Conservation (phyloP, 257 asterid species). For the Leptodermis oblonga region DNA sequence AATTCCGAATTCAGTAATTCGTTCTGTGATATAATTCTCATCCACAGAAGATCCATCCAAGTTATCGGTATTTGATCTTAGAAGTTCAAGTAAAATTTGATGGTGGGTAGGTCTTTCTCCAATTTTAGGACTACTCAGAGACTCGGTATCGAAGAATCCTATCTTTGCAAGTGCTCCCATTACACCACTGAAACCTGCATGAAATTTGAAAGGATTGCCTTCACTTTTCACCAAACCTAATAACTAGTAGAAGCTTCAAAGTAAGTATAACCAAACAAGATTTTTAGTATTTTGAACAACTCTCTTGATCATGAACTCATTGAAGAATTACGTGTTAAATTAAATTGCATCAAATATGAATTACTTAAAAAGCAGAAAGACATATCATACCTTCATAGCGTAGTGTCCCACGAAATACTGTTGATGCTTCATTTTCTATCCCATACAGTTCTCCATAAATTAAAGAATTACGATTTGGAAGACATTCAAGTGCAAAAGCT, state of each 20-base stretch:
- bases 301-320: neutral
- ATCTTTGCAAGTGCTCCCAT: slow-evolving; percentile 81
- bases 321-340: neutral
- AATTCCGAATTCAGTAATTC: slow-evolving; percentile 45
- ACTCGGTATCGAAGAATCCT: slow-evolving; percentile 70
- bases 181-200: slow-evolving; percentile 78
- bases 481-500: slow-evolving; percentile 94
- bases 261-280: neutral
- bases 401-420: slow-evolving; percentile 89
- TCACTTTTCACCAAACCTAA: neutral
- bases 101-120: slow-evolving; percentile 50
- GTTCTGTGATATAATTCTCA: slow-evolving; percentile 58
- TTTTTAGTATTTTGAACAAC: neutral
- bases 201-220: slow-evolving; percentile 7
- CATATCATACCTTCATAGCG: slow-evolving; percentile 74
- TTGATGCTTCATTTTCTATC: slow-evolving; percentile 72
- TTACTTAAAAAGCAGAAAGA: slow-evolving; percentile 6
- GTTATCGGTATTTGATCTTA: slow-evolving; percentile 23
- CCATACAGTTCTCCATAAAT: slow-evolving; percentile 85
- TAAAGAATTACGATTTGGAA: slow-evolving; percentile 87
- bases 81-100: slow-evolving; percentile 44
- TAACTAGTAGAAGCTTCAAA: too few species aligned
- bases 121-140: slow-evolving; percentile 28
- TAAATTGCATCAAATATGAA: neutral
- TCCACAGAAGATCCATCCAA: slow-evolving; percentile 27